phyloP scores from a whole-genome alignment of 2,329 filamentous ascomycete genomes.

The Fusarium pseudograminearum region DNA sequence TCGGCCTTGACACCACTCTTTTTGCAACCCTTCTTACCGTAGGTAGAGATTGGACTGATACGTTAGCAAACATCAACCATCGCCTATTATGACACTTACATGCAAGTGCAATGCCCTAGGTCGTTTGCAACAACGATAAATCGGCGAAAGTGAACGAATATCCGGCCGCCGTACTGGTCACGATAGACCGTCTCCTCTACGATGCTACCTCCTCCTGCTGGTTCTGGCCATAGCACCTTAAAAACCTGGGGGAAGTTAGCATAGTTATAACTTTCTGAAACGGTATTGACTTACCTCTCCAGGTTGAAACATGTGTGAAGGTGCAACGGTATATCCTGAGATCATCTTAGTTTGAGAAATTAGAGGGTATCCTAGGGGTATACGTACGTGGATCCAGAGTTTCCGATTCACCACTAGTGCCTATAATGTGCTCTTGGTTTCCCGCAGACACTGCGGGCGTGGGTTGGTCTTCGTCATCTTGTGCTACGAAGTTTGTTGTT shows the following conservation, averaged over 20 bases:
- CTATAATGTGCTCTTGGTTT: slow-evolving; percentile 31
- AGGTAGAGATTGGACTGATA: slow-evolving; percentile 66
- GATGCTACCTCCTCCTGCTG: slow-evolving; percentile 55
- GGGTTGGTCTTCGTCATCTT: slow-evolving; percentile 46
- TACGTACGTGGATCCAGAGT: slow-evolving; percentile 55
- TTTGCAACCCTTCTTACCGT: slow-evolving; percentile 63
- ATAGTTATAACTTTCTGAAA: not conserved
- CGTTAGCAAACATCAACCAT: slow-evolving; percentile 22
- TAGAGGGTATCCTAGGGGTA: too few species aligned
- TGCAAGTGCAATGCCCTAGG: slow-evolving; percentile 66
- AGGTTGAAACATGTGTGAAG: slow-evolving; percentile 54
- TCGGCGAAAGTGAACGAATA: slow-evolving; percentile 64
- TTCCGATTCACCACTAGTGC: slow-evolving; percentile 39
- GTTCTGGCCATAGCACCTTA: slow-evolving; percentile 68
- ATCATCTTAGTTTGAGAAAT: slow-evolving; percentile 19
- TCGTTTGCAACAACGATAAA: slow-evolving; percentile 67
- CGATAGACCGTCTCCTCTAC: slow-evolving; percentile 52
- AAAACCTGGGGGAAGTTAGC: slow-evolving; percentile 58
- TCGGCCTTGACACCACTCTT: slow-evolving; percentile 65
- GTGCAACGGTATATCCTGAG: slow-evolving; percentile 58
- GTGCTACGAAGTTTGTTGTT: not conserved
- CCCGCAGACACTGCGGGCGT: slow-evolving; percentile 37
- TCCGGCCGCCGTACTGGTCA: slow-evolving; percentile 53
- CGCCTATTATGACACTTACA: slow-evolving; percentile 57
- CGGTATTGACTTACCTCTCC: slow-evolving; percentile 52